phyloP scores from a whole-genome alignment of 495 filamentous ascomycete genomes.

The Opeltia flavorubescens region DNA sequence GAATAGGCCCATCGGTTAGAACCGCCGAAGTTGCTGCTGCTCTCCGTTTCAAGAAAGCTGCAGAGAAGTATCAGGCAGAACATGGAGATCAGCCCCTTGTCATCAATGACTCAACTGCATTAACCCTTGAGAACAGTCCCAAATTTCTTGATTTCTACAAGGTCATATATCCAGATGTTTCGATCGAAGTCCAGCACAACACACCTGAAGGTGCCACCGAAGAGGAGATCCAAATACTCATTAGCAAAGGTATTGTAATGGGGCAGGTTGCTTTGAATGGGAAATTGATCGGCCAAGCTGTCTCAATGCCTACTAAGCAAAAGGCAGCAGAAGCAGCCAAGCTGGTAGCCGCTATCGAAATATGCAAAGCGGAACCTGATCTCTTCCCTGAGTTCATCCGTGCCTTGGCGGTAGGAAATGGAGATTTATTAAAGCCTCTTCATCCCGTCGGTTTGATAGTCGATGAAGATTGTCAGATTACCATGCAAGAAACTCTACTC shows the following conservation, averaged over 20 bases:
- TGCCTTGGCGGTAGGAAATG: slow-evolving; percentile 24
- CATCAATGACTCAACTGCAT: slow-evolving; percentile 22
- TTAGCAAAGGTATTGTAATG: background rate
- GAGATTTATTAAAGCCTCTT: slow-evolving; percentile 25
- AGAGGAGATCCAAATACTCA: background rate
- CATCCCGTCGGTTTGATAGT: slow-evolving; percentile 18
- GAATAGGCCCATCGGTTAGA: slow-evolving; percentile 14
- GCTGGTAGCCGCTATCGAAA: slow-evolving; percentile 27
- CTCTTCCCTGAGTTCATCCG: slow-evolving; percentile 25
- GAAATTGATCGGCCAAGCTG: slow-evolving; percentile 19
- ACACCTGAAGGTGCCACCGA: background rate
- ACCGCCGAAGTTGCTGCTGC: slow-evolving; percentile 26
- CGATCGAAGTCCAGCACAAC: slow-evolving; percentile 19
- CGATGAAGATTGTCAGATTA: slow-evolving; percentile 22
- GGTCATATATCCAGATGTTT: slow-evolving; percentile 14
- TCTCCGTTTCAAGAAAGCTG: slow-evolving; percentile 27
- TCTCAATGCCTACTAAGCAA: slow-evolving; percentile 25
- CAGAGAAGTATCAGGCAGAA: slow-evolving; percentile 27
- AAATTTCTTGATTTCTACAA: slow-evolving; percentile 31
- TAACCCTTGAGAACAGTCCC: slow-evolving; percentile 26
- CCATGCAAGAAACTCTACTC: slow-evolving; percentile 28
- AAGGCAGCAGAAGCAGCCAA: slow-evolving; percentile 24
- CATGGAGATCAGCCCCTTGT: slow-evolving; percentile 23
- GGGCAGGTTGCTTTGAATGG: slow-evolving; percentile 24
- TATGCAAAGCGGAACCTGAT: slow-evolving; percentile 23